These are phyloP conservation scores for Tetrapisispora phaffii DNA, from an alignment of 805 yeast species.

Conservation along the genomic window DNA sequence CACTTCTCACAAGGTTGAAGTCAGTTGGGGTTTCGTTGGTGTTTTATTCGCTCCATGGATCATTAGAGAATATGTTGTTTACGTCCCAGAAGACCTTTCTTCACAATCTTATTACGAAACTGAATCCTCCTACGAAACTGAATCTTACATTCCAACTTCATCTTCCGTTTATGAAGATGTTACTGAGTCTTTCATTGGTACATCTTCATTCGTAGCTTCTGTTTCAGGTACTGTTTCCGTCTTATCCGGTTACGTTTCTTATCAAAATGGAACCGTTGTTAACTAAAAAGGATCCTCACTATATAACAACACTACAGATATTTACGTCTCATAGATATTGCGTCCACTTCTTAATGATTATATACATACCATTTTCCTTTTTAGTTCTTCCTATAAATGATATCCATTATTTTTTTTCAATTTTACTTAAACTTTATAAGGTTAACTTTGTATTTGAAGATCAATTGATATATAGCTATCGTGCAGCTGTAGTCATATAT, in stretches of 20 bases:
- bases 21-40: constrained; percentile 2
- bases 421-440: no score
- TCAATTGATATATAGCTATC: no score
- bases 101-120: neutral
- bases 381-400: neutral
- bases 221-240: constrained; percentile 1
- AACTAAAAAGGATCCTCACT: neutral
- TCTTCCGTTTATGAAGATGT: neutral
- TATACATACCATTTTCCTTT: neutral
- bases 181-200: neutral
- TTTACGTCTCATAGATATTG: neutral
- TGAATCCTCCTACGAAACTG: neutral
- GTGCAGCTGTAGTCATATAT: no score
- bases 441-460: no score
- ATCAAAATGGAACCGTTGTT: constrained; percentile 1
- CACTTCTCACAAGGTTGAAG: neutral
- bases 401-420: no score
- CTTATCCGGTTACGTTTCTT: constrained; percentile 1
- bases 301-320: neutral
- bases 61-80: neutral
- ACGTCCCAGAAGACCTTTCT: neutral
- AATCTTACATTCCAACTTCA: neutral
- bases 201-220: constrained; percentile 1
- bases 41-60: constrained; percentile 3
- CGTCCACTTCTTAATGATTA: neutral